Evolutionary conservation across 345 rosid genomes (phyloP).

Genomic region (Eucalyptus victrix): DNA sequence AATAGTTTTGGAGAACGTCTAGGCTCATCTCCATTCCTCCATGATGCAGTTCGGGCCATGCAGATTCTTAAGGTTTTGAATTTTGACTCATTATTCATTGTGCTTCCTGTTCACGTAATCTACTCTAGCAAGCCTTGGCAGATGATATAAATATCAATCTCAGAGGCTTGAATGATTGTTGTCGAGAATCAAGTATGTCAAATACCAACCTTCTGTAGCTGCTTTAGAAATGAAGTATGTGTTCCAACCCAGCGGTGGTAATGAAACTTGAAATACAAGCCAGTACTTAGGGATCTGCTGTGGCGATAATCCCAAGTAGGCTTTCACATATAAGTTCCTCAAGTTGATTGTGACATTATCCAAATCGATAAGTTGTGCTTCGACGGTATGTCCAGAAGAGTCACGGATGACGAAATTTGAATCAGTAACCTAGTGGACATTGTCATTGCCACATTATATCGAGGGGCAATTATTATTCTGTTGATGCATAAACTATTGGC

Average conservation of each 20-base stretch:
- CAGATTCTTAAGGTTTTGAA: not conserved
- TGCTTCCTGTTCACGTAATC: not conserved
- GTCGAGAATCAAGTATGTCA: not conserved
- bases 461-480: not conserved
- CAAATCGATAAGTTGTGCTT: conserved; percentile 34
- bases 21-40: not conserved
- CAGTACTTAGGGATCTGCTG: conserved; percentile 37
- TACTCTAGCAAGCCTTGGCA: not conserved
- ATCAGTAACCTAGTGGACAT: conserved; percentile 43
- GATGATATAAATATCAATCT: not conserved
- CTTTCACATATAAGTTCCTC: conserved; percentile 51
- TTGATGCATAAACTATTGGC: not conserved
- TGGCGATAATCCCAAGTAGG: conserved; percentile 45
- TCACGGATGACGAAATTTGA: conserved; percentile 38
- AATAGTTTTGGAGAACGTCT: not conserved
- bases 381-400: conserved; percentile 40
- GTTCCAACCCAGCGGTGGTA: conserved; percentile 80
- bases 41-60: not conserved
- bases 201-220: conserved; percentile 24
- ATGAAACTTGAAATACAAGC: conserved; percentile 60
- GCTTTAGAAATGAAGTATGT: conserved; percentile 62
- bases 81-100: not conserved
- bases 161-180: not conserved
- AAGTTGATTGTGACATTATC: conserved; percentile 50
- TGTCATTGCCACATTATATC: not conserved